These are phyloP conservation scores for Plasmodium chabaudi DNA, from an alignment of 169 alveolate species.

Conservation along the genomic window DNA sequence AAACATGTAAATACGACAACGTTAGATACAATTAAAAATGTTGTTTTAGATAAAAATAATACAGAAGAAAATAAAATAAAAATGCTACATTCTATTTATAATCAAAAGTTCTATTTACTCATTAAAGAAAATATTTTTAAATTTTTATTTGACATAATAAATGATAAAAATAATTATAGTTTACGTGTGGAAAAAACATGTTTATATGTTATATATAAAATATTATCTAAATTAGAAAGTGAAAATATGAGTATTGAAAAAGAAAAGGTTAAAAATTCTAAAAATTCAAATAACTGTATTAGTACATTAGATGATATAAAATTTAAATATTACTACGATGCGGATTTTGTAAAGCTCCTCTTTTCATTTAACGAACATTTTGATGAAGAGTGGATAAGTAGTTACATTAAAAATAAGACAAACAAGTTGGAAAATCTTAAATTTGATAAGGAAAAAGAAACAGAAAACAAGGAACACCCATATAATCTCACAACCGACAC, in stretches of 20 bases:
- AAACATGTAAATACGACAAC: conserved; percentile 2
- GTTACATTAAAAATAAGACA: conserved; percentile 26
- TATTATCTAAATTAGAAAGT: conserved; percentile 30
- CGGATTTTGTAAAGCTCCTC: conserved; percentile 21
- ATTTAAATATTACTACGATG: conserved; percentile 39
- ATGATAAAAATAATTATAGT: neutral
- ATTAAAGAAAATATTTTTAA: conserved; percentile 36
- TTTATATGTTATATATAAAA: conserved; percentile 25
- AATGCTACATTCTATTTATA: conserved; percentile 53
- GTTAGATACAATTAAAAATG: conserved; percentile 14
- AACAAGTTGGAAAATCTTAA: conserved; percentile 30
- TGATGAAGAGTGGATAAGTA: conserved; percentile 36
- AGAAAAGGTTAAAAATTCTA: conserved; percentile 4
- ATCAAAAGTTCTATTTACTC: conserved; percentile 30
- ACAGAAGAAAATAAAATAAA: conserved; percentile 44
- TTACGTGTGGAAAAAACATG: conserved; percentile 25
- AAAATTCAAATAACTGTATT: conserved; percentile 23
- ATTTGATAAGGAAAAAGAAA: conserved; percentile 22
- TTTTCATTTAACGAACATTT: conserved; percentile 30
- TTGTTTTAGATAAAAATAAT: conserved; percentile 7
- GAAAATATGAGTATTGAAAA: conserved; percentile 22
- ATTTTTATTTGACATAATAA: conserved; percentile 32
- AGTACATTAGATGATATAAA: conserved; percentile 25
- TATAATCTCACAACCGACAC: neutral
- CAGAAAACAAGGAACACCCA: neutral